Evolutionary conservation across 2,329 filamentous ascomycete species (phyloP).

Genomic region (Cercospora janseana): DNA sequence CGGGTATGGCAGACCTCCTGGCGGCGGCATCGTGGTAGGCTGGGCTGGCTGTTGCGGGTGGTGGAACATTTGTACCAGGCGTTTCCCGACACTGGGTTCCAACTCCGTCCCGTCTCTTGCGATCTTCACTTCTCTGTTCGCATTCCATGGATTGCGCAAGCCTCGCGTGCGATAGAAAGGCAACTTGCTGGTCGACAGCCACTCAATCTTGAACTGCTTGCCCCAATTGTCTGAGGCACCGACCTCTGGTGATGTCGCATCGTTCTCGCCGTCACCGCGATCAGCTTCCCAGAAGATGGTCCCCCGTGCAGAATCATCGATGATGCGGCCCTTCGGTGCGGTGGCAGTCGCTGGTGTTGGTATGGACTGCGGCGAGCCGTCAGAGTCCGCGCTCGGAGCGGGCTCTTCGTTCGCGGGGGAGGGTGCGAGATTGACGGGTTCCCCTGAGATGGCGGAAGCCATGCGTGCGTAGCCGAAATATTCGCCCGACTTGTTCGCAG

Average conservation of each 20-base stretch:
- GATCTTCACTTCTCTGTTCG: constrained; percentile 93
- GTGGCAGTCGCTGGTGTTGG: constrained; percentile 73
- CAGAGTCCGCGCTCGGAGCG: constrained; percentile 14
- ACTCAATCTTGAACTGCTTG: constrained; percentile 87
- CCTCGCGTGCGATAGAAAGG: constrained; percentile 88
- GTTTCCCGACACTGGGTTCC: constrained; percentile 75
- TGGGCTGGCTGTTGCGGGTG: constrained; percentile 22
- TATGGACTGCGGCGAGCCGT: constrained; percentile 75
- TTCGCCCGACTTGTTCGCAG: constrained; percentile 94
- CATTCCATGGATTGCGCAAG: constrained; percentile 89
- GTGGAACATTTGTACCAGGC: constrained; percentile 71
- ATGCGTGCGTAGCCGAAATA: constrained; percentile 95
- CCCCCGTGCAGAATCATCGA: constrained; percentile 88
- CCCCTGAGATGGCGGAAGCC: constrained; percentile 77
- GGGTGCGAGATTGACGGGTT: constrained; percentile 42
- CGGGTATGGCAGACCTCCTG: constrained; percentile 13
- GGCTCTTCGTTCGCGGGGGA: constrained; percentile 19
- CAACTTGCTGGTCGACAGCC: constrained; percentile 77
- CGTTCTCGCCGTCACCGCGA: constrained; percentile 35
- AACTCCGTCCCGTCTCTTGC: constrained; percentile 91
- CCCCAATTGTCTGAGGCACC: constrained; percentile 69
- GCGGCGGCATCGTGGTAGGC: constrained; percentile 1
- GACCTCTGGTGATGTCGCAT: constrained; percentile 39
- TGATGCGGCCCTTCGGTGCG: constrained; percentile 79
- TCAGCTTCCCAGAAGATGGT: constrained; percentile 97